These are phyloP conservation scores for Plasmodium knowlesi DNA, from an alignment of 169 alveolate species.

Conservation along the genomic window DNA sequence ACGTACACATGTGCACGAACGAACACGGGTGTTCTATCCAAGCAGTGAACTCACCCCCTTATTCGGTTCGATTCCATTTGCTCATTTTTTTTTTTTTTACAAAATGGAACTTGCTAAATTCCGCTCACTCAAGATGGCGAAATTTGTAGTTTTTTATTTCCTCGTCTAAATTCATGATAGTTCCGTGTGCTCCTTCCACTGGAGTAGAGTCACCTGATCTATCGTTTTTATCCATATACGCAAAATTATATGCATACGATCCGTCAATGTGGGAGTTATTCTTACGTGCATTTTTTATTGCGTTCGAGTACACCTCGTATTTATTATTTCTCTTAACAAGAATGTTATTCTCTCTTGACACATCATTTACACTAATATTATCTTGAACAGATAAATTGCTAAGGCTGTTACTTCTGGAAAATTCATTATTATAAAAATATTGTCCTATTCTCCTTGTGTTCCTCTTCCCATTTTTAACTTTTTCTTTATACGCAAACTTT, in stretches of 20 bases:
- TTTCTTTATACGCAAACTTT: background rate
- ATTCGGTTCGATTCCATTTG: background rate
- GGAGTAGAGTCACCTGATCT: constrained; percentile 44
- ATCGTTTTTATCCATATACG: constrained; percentile 37
- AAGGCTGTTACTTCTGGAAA: background rate
- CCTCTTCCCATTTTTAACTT: background rate
- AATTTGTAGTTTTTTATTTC: constrained; percentile 50
- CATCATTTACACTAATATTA: background rate
- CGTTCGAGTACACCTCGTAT: background rate
- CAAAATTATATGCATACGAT: constrained; percentile 71
- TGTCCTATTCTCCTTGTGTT: background rate
- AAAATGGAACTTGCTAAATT: background rate
- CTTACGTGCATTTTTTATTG: background rate
- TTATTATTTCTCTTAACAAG: background rate
- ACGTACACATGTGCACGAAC: background rate
- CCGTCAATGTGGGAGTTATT: constrained; percentile 1
- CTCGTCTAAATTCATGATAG: constrained; percentile 71
- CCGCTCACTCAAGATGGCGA: background rate
- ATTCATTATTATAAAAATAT: background rate
- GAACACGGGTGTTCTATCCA: background rate
- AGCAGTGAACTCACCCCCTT: background rate
- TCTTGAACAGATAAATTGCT: background rate
- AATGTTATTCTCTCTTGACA: background rate
- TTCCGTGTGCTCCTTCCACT: constrained; percentile 22
- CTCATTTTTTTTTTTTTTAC: background rate